Conservation (phyloP, 2,329 filamentous ascomycete species). For the Botrytis sinoallii region DNA sequence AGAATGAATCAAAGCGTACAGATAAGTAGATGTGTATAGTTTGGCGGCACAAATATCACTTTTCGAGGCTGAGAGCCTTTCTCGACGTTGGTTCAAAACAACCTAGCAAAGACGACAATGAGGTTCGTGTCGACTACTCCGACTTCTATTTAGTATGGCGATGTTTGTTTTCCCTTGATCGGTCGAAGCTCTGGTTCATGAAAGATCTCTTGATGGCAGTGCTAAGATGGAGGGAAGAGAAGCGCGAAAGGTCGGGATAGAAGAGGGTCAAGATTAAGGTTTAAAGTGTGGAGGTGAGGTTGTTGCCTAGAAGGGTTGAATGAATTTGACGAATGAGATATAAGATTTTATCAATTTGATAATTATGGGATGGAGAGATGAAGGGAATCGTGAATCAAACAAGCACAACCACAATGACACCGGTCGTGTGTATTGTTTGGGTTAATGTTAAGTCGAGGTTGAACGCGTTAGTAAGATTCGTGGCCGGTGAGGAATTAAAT, state of each 20-base stretch:
- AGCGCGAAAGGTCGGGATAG: not conserved
- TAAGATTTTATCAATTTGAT: not conserved
- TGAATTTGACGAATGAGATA: not conserved
- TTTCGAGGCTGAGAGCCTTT: slow-evolving; percentile 1
- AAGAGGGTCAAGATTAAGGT: not conserved
- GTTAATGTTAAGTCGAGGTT: not conserved
- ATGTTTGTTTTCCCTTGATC: not conserved
- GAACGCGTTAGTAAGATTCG: not conserved
- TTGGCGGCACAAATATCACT: not conserved
- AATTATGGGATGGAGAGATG: not conserved
- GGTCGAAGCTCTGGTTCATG: not conserved
- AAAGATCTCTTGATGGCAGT: not conserved
- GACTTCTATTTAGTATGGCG: not conserved
- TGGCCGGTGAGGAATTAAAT: not conserved
- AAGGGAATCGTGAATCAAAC: not conserved
- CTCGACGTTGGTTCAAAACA: not conserved
- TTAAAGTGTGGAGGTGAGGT: not conserved
- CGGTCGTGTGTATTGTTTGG: not conserved
- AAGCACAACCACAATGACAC: not conserved
- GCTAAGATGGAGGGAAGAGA: not conserved
- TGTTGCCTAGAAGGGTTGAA: slow-evolving; percentile 7
- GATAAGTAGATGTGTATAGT: not conserved
- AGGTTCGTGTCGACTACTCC: not conserved
- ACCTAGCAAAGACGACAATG: not conserved
- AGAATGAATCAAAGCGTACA: not conserved